Base-by-base conservation (phyloP, 2,329 filamentous ascomycete genomes). In the Lecanosticta acicola region DNA sequence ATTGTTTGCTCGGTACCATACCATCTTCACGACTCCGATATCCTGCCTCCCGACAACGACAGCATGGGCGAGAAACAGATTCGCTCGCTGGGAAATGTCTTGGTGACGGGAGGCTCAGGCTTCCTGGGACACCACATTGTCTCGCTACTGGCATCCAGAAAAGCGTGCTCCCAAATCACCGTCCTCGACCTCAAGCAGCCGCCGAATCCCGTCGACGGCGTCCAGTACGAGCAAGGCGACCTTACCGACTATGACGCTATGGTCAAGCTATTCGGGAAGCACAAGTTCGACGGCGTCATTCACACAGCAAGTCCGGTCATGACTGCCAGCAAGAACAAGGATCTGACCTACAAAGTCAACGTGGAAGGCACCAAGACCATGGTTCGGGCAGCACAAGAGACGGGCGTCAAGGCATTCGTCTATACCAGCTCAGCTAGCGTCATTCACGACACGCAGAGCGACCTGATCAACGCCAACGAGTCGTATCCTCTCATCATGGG, bases 111-210 rank as follows among this genome's bases (percentile, higher is more conserved):
- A 43, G 74, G 74, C 39, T 72, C 71, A 47, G 74, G 74, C 17
- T 76, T 77, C 51, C 61, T 77, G 3, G 74, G 74, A 24, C 62
- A 68, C 49, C 72, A 75, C 58, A 74, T 77, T 46, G 73, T 76
- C 43, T 66, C 66, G 40, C 66, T 73, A 43, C 67, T 77, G 29
- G 60, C 67, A 19, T 54, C 62, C 19, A 58, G 65, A 26, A 63
- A 68, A 48, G 70, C 71, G 11, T 64, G 67, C 53, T 66, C 66
- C 32, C 66, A 68, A 45, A 59, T 76, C 51, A 68, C 69, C 21
- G 71, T 74, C 11, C 67, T 77, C 57, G 72, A 74, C 57, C 63
- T 75, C 48, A 66, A 69, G 56, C 66, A 68, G 19, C 66, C 61
- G 33, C 46, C 62, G 41, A 70, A 72, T 50, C 60, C 66, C 13